phyloP scores from a whole-genome alignment of 1,139 yeast species.

The Saccharomyces pastorianus region DNA sequence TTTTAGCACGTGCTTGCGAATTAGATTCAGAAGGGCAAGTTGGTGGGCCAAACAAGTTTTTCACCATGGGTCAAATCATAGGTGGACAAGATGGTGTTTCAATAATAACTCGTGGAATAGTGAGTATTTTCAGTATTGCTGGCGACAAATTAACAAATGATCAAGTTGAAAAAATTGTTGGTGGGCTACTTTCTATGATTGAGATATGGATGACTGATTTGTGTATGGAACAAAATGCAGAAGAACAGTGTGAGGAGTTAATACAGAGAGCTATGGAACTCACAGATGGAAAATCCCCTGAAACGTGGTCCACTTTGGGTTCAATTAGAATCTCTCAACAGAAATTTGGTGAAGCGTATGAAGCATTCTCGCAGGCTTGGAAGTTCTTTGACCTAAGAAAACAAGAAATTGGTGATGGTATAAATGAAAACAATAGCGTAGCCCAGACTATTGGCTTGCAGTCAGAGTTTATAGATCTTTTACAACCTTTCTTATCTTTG shows the following conservation, averaged over 20 bases:
- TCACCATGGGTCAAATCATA: conserved; percentile 82
- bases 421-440: conserved; percentile 35
- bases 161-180: conserved; percentile 43
- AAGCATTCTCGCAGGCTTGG: conserved; percentile 71
- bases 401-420: conserved; percentile 38
- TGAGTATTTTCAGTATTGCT: conserved; percentile 34
- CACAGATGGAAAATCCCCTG: conserved; percentile 55
- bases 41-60: conserved; percentile 69
- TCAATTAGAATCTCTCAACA: conserved; percentile 89
- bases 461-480: conserved; percentile 52
- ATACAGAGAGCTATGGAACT: conserved; percentile 58
- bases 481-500: conserved; percentile 62
- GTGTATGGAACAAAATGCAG: conserved; percentile 91
- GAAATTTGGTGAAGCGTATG: conserved; percentile 59
- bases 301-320: conserved; percentile 73
- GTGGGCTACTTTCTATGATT: conserved; percentile 75
- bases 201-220: conserved; percentile 99
- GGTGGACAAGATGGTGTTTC: conserved; percentile 75
- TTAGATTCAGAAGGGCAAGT: conserved; percentile 56
- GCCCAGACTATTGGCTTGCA: conserved; percentile 26
- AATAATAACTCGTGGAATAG: conserved; percentile 57
- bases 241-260: conserved; percentile 63
- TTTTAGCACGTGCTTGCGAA: conserved; percentile 55
- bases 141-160: conserved; percentile 31
- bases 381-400: conserved; percentile 49